Evolutionary conservation across 2,329 filamentous ascomycete genomes (phyloP).

Genomic region (Alternaria sp.): DNA sequence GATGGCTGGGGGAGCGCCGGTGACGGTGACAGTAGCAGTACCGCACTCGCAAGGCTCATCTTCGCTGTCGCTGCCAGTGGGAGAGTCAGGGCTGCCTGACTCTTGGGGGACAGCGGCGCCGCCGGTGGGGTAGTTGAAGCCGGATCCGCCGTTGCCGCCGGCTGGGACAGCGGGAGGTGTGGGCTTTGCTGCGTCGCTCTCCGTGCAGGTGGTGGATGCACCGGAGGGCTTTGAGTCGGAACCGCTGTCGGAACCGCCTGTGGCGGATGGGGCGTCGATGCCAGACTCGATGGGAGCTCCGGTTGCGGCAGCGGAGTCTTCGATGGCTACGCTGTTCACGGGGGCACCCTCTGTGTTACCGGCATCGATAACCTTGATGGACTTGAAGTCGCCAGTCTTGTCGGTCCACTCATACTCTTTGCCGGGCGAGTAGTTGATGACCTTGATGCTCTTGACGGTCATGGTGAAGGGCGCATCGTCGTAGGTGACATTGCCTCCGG

Average conservation of each 20-base stretch:
- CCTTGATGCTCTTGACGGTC: conserved; percentile 58
- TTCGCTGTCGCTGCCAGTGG: conserved; percentile 1
- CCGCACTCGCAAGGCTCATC: conserved; percentile 34
- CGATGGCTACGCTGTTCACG: conserved; percentile 31
- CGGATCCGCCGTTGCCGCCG: conserved; percentile 14
- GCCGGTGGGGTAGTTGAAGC: conserved; percentile 19
- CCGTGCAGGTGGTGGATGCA: conserved; percentile 18
- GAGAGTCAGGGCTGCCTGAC: conserved; percentile 11
- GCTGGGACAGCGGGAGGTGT: conserved; percentile 4
- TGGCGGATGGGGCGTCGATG: conserved; percentile 29
- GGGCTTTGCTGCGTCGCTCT: conserved; percentile 6
- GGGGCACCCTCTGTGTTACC: conserved; percentile 42
- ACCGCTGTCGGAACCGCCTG: conserved; percentile 8
- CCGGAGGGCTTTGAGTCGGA: background rate
- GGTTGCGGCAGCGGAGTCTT: conserved; percentile 36
- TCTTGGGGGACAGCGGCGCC: conserved; percentile 6
- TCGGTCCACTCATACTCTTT: conserved; percentile 59
- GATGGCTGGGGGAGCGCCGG: conserved; percentile 31
- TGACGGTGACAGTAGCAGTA: conserved; percentile 37
- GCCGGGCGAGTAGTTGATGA: conserved; percentile 61
- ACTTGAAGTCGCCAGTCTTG: conserved; percentile 54
- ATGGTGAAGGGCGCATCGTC: conserved; percentile 58
- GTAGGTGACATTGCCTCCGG: conserved; percentile 64
- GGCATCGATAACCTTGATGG: conserved; percentile 54
- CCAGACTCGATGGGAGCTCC: conserved; percentile 30